A percentile compares a stretch with the other conserved stretches of the same genome.
Evolutionary conservation across 768 basidiomycete genomes (phyloP).

Genomic region (Leucosporidium yakuticum): DNA sequence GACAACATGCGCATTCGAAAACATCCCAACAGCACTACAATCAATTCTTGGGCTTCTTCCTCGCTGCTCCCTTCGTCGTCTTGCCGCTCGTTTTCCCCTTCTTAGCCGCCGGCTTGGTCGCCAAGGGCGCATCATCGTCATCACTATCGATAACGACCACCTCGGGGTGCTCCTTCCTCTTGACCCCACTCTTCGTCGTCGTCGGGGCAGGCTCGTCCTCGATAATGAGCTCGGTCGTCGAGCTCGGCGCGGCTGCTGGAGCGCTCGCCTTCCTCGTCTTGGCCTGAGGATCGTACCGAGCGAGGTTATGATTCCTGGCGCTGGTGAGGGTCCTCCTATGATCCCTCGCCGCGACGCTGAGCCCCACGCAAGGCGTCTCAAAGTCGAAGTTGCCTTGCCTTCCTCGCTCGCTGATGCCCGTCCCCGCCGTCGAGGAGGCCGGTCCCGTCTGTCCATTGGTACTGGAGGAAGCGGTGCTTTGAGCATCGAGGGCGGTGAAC

Average conservation of each 20-base stretch:
- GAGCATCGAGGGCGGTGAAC: constrained; percentile 26
- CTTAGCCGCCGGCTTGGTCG: constrained; percentile 12
- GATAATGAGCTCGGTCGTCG: background rate
- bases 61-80: background rate
- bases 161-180: constrained; percentile 21
- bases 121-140: constrained; percentile 12
- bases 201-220: background rate
- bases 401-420: constrained; percentile 9
- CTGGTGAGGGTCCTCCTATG: constrained; percentile 15
- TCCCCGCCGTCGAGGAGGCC: constrained; percentile 5
- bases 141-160: constrained; percentile 20
- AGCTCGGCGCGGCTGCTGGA: background rate
- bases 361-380: constrained; percentile 26
- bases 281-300: constrained; percentile 11
- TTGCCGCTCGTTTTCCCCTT: background rate
- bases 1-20: background rate
- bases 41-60: constrained; percentile 12
- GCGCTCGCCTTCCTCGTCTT: background rate
- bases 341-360: constrained; percentile 23
- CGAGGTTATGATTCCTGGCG: background rate
- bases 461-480: constrained; percentile 1
- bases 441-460: background rate
- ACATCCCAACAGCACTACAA: background rate
- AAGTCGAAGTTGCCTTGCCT: constrained; percentile 35
- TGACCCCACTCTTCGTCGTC: background rate